A percentile compares a stretch with the other conserved stretches of the same genome.
Evolutionary conservation across 2,329 filamentous ascomycete species (phyloP).

Genomic region (Dendryphion nanum): DNA sequence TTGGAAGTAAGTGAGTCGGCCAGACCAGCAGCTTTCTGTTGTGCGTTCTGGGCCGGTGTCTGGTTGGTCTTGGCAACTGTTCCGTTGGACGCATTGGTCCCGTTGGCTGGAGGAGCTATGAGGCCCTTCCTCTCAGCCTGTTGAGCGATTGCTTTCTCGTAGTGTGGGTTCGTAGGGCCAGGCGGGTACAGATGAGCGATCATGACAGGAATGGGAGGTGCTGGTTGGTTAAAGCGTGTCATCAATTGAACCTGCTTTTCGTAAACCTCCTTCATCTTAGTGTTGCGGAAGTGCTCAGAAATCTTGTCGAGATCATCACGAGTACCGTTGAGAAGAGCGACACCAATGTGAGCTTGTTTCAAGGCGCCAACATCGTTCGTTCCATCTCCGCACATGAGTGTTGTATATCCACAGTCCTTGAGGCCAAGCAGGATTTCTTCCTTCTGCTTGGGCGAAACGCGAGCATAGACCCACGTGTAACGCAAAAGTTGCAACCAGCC

Average conservation of each 20-base stretch:
- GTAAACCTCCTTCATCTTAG: constrained; percentile 97
- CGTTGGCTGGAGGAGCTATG: constrained; percentile 49
- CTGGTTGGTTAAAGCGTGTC: constrained; percentile 89
- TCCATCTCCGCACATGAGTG: constrained; percentile 96
- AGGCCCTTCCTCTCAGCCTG: constrained; percentile 79
- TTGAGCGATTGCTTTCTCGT: constrained; percentile 84
- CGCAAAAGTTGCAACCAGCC: constrained; percentile 77
- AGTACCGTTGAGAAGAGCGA: constrained; percentile 92
- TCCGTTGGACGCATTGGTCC: constrained; percentile 23
- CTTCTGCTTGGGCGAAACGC: constrained; percentile 97
- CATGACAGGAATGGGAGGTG: constrained; percentile 84
- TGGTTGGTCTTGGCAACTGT: constrained; percentile 46
- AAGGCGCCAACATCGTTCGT: constrained; percentile 97
- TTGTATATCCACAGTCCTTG: constrained; percentile 96
- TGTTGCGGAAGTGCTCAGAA: constrained; percentile 88
- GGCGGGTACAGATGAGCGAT: constrained; percentile 95
- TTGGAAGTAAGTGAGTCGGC: constrained; percentile 82
- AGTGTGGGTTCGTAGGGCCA: constrained; percentile 88
- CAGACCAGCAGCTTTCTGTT: constrained; percentile 67
- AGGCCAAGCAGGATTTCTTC: constrained; percentile 96
- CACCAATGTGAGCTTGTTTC: constrained; percentile 96
- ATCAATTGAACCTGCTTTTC: constrained; percentile 93
- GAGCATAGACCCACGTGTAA: constrained; percentile 95
- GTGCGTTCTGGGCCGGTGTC: constrained; percentile 12
- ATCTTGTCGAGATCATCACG: constrained; percentile 89